Evolutionary conservation across 768 basidiomycete species (phyloP).

Genomic region (Suillus subalutaceus): DNA sequence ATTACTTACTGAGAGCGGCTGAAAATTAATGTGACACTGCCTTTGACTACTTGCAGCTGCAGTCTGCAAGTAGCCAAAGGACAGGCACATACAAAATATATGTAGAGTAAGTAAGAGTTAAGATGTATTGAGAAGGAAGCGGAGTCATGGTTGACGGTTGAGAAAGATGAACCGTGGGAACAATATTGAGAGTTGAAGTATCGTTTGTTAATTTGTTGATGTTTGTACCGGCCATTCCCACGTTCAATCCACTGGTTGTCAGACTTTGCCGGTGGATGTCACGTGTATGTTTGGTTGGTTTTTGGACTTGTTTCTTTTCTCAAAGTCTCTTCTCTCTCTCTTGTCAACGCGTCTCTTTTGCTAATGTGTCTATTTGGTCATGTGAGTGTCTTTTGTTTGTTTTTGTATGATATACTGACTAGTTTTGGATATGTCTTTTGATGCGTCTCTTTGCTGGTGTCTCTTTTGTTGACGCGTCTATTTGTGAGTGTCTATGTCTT

Average conservation of each 20-base stretch:
- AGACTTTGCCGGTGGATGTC: background rate
- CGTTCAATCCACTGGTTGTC: background rate
- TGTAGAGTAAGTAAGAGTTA: no score
- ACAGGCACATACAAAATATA: no score
- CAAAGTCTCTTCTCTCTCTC: no score
- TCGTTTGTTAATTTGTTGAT: background rate
- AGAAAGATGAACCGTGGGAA: background rate
- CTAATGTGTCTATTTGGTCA: no score
- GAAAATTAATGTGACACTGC: background rate
- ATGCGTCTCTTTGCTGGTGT: no score
- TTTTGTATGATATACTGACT: no score
- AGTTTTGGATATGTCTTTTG: no score
- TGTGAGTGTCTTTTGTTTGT: no score
- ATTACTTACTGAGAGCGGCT: no score
- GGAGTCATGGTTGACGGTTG: background rate
- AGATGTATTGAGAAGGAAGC: no score
- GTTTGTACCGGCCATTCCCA: background rate
- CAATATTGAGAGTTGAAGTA: background rate
- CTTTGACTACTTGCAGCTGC: constrained; percentile 1
- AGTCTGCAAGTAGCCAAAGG: background rate
- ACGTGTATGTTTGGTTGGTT: background rate
- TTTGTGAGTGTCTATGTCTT: no score
- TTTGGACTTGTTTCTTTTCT: background rate
- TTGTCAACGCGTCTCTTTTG: background rate
- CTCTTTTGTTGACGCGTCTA: background rate